These are phyloP conservation scores for Gnetum montanum DNA, from an alignment of 75 land plant species.

Conservation along the genomic window DNA sequence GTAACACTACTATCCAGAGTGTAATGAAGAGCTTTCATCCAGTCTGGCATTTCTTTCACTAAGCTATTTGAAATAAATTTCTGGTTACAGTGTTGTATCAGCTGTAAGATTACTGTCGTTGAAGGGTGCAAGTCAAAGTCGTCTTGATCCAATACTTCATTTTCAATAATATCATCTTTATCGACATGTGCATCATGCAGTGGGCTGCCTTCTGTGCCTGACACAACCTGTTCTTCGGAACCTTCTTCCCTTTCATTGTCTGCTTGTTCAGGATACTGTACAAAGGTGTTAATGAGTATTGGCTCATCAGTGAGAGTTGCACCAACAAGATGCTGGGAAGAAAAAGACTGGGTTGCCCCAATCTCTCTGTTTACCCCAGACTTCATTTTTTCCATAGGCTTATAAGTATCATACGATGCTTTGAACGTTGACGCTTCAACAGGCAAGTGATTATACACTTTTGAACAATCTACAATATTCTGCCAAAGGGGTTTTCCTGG, in stretches of 20 bases:
- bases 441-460: conserved; percentile 35
- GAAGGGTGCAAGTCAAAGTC: conserved; percentile 51
- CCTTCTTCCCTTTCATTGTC: background rate
- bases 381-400: conserved; percentile 17
- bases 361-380: conserved; percentile 1
- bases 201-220: background rate
- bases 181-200: background rate
- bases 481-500: conserved; percentile 30
- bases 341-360: conserved; percentile 11
- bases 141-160: conserved; percentile 28
- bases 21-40: conserved; percentile 38
- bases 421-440: conserved; percentile 27
- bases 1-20: conserved; percentile 33
- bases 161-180: conserved; percentile 10
- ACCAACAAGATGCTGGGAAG: conserved; percentile 37
- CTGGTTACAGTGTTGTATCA: conserved; percentile 24
- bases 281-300: conserved; percentile 22
- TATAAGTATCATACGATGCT: conserved; percentile 10
- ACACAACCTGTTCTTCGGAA: background rate
- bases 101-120: conserved; percentile 21
- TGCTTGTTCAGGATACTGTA: conserved; percentile 7
- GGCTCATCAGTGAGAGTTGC: conserved; percentile 43
- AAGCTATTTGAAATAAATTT: conserved; percentile 11
- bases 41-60: conserved; percentile 28
- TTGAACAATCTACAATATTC: conserved; percentile 30